Conservation (phyloP, 371 early-diverging fungal species). For the Actinomortierella wolfii region DNA sequence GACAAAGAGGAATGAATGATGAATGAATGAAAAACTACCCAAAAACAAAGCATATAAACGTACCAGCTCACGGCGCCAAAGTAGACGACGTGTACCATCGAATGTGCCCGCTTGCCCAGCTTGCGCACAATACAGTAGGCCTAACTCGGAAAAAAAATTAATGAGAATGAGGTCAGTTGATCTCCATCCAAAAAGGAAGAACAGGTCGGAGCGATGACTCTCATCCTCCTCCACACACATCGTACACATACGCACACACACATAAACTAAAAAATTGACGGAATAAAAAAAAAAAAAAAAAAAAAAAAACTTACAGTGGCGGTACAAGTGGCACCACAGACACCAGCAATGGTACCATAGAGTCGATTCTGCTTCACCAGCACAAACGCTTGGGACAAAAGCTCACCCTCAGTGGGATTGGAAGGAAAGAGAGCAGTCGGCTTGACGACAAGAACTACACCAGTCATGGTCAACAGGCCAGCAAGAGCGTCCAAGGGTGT, state of each 20-base stretch:
- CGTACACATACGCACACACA: too few relatives aligned
- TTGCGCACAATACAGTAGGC: conserved; percentile 78
- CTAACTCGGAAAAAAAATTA: conserved; percentile 47
- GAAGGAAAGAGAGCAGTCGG: conserved; percentile 64
- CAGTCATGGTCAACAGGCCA: conserved; percentile 60
- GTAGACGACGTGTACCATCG: conserved; percentile 77
- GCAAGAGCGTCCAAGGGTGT: conserved; percentile 61
- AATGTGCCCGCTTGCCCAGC: conserved; percentile 67
- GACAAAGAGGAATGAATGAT: too few relatives aligned
- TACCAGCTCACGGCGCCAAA: conserved; percentile 66
- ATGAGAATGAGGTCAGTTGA: conserved; percentile 34
- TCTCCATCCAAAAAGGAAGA: too few relatives aligned
- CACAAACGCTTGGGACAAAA: neutral
- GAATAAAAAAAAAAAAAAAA: neutral
- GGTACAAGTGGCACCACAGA: conserved; percentile 35
- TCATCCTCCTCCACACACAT: too few relatives aligned
- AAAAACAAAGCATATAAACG: too few relatives aligned
- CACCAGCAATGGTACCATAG: conserved; percentile 15
- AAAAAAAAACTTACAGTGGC: conserved; percentile 25
- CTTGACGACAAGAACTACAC: conserved; percentile 69
- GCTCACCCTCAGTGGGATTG: neutral
- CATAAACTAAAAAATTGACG: too few relatives aligned
- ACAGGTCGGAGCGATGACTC: too few relatives aligned
- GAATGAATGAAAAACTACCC: too few relatives aligned
- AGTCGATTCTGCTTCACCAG: conserved; percentile 11